Percentiles rank a stretch among this genome's conserved stretches.
Evolutionary conservation across 2,329 filamentous ascomycete species (phyloP).

Genomic region (Epichloe bromicola): DNA sequence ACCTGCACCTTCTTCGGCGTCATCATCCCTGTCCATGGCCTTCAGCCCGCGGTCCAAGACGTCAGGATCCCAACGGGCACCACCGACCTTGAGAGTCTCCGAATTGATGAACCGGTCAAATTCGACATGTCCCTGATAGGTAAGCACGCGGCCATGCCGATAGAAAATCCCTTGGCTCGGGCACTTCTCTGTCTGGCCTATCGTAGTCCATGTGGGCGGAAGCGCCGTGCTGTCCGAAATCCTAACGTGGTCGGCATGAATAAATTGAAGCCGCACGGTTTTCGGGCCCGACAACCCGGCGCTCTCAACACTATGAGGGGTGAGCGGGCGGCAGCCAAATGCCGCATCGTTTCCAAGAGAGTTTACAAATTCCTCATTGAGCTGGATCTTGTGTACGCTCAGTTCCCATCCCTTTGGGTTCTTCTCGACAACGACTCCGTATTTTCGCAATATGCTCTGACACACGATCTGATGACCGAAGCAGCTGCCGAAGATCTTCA

Average conservation of each 20-base stretch:
- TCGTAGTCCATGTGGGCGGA: background rate
- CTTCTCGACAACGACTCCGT: background rate
- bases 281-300: background rate
- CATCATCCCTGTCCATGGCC: background rate
- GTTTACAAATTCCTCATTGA: background rate
- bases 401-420: background rate
- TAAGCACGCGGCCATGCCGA: background rate
- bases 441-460: background rate
- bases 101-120: background rate
- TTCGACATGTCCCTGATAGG: background rate
- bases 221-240: background rate
- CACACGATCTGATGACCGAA: background rate
- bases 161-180: background rate
- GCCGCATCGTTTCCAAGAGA: background rate
- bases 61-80: background rate
- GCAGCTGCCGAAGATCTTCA: background rate
- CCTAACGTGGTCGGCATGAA: background rate
- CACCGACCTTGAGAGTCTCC: background rate
- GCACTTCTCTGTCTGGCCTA: background rate
- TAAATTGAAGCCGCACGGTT: background rate
- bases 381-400: background rate
- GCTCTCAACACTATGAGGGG: background rate
- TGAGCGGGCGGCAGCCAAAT: background rate
- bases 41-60: background rate
- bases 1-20: background rate